These are phyloP conservation scores for Microbotryum scabiosae DNA, from an alignment of 1,284 basidiomycete species.

Conservation along the genomic window DNA sequence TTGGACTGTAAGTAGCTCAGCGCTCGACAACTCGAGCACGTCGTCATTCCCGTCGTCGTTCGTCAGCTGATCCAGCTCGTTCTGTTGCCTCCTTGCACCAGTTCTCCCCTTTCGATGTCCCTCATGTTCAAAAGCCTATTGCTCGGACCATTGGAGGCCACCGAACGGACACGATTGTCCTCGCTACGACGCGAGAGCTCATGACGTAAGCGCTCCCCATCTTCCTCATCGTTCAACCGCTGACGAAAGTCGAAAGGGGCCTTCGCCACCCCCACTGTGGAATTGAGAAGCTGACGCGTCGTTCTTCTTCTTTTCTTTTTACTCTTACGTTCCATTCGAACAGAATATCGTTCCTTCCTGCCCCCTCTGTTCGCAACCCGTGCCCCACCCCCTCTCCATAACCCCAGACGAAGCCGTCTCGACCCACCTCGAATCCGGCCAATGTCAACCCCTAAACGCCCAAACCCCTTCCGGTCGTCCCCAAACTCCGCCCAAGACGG, in stretches of 20 bases:
- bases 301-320: no score
- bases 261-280: no score
- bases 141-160: conserved; percentile 21
- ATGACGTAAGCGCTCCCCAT: conserved; percentile 10
- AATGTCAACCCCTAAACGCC: no score
- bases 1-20: neutral
- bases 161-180: conserved; percentile 10
- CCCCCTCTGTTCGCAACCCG: conserved; percentile 19
- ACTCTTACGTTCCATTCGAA: neutral
- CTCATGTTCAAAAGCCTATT: conserved; percentile 11
- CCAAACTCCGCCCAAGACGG: neutral
- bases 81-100: neutral
- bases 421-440: no score
- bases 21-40: conserved; percentile 1
- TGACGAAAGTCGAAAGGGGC: no score
- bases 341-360: conserved; percentile 27
- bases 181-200: conserved; percentile 4
- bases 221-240: neutral
- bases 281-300: neutral
- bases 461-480: no score
- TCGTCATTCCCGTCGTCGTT: neutral
- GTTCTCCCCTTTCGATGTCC: conserved; percentile 29
- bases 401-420: conserved; percentile 5
- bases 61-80: neutral
- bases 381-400: conserved; percentile 7